Evolutionary conservation across 345 rosid species (phyloP).

Genomic region (Heritiera fomes): DNA sequence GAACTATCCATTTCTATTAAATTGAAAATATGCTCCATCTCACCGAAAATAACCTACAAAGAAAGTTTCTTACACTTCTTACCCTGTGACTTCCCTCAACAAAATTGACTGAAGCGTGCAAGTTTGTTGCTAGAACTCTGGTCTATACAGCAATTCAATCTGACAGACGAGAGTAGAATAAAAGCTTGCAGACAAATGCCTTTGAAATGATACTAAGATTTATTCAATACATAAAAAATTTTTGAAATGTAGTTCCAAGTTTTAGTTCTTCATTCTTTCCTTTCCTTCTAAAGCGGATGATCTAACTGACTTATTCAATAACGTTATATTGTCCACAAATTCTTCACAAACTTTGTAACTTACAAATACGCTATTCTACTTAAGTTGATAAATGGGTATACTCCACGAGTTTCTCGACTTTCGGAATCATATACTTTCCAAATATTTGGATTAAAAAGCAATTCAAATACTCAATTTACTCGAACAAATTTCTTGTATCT

Average conservation of each 20-base stretch:
- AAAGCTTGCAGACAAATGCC: not conserved
- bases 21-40: conserved; percentile 48
- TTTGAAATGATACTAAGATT: not conserved
- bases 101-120: not conserved
- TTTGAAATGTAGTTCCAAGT: not conserved
- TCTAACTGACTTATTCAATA: conserved; percentile 26
- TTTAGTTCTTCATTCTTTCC: not conserved
- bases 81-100: not conserved
- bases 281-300: conserved; percentile 30
- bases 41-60: not conserved
- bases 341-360: not conserved
- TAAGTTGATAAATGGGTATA: not conserved
- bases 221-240: not conserved
- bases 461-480: not conserved
- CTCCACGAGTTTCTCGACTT: not conserved
- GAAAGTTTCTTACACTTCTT: not conserved
- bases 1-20: conserved; percentile 32
- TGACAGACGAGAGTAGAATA: too few species aligned
- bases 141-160: too few species aligned
- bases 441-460: not conserved
- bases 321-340: not conserved
- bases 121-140: not conserved
- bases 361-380: not conserved
- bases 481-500: not conserved
- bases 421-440: not conserved